Percentiles rank a stretch among this genome's conserved stretches.
phyloP scores from a whole-genome alignment of 352 stramenopile genomes.

The Pythium monospermum region DNA sequence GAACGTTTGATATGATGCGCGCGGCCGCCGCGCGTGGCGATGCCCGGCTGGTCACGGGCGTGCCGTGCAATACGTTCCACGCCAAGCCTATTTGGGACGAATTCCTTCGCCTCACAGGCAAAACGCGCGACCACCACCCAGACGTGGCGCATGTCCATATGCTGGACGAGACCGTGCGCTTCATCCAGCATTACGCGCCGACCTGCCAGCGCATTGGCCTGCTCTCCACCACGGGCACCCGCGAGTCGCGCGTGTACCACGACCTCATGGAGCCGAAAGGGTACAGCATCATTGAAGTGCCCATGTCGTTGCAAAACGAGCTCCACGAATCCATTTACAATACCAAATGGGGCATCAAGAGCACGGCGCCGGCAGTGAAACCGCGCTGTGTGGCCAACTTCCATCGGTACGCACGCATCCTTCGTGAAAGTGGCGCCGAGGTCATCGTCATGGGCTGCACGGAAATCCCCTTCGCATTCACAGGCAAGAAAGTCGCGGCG shows the following conservation, averaged over 20 bases:
- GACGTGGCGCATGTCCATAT: conserved; percentile 50
- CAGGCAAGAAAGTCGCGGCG: conserved; percentile 34
- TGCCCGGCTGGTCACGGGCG: conserved; percentile 46
- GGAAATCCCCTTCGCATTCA: conserved; percentile 73
- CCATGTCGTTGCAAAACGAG: conserved; percentile 40
- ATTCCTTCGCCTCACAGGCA: conserved; percentile 44
- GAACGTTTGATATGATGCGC: conserved; percentile 70
- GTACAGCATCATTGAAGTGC: conserved; percentile 54
- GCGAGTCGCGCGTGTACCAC: conserved; percentile 60
- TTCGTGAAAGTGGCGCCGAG: conserved; percentile 44
- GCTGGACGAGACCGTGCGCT: conserved; percentile 63
- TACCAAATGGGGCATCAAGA: conserved; percentile 69
- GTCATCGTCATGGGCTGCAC: conserved; percentile 74
- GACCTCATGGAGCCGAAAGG: conserved; percentile 56
- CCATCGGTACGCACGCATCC: conserved; percentile 41
- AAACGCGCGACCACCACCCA: background rate
- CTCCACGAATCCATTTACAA: conserved; percentile 76
- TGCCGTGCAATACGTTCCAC: conserved; percentile 79
- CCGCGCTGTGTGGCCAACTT: conserved; percentile 53
- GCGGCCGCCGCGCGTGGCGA: conserved; percentile 29
- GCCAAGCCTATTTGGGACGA: conserved; percentile 64
- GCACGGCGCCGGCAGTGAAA: conserved; percentile 52
- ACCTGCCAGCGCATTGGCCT: conserved; percentile 46
- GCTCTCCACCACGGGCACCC: conserved; percentile 63
- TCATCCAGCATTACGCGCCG: conserved; percentile 43